These are phyloP conservation scores for Peniophora sp. DNA, from an alignment of 1,284 basidiomycete genomes.

Conservation along the genomic window DNA sequence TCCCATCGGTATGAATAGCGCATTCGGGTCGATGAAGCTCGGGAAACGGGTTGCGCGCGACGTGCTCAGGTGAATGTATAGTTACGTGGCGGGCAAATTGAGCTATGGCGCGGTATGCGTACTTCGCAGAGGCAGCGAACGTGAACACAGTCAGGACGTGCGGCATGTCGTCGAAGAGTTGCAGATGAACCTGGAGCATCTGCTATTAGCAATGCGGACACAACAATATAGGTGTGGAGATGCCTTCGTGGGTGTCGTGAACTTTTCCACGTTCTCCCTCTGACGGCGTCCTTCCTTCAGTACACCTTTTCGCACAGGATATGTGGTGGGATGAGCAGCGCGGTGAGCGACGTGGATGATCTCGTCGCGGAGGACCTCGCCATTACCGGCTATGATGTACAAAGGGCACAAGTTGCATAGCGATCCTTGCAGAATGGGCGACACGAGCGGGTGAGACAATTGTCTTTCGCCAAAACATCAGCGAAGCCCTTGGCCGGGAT, in stretches of 20 bases:
- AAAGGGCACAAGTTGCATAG: constrained; percentile 78
- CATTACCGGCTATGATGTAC: constrained; percentile 72
- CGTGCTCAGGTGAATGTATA: constrained; percentile 23
- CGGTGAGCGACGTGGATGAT: constrained; percentile 79
- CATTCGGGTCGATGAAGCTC: constrained; percentile 27
- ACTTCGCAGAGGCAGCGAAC: constrained; percentile 36
- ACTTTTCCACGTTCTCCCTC: constrained; percentile 43
- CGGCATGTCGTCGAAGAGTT: constrained; percentile 64
- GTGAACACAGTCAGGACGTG: constrained; percentile 68
- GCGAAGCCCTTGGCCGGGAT: not conserved
- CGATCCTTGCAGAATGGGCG: constrained; percentile 70
- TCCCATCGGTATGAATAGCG: constrained; percentile 15
- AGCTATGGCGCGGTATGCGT: constrained; percentile 49
- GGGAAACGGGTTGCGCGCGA: constrained; percentile 38
- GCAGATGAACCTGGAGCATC: constrained; percentile 57
- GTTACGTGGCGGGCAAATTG: constrained; percentile 50
- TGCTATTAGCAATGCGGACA: not conserved
- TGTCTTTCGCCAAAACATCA: constrained; percentile 38
- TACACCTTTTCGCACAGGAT: constrained; percentile 57
- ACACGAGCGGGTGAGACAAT: constrained; percentile 74
- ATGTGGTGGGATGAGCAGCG: constrained; percentile 68
- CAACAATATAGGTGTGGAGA: not conserved
- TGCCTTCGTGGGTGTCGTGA: constrained; percentile 64
- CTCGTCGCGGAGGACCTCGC: constrained; percentile 79
- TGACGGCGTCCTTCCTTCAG: constrained; percentile 39